Evolutionary conservation across 352 stramenopile genomes (phyloP), one percentile per base, ranked within the genome.

Genomic region (Phytophthora pisi): DNA sequence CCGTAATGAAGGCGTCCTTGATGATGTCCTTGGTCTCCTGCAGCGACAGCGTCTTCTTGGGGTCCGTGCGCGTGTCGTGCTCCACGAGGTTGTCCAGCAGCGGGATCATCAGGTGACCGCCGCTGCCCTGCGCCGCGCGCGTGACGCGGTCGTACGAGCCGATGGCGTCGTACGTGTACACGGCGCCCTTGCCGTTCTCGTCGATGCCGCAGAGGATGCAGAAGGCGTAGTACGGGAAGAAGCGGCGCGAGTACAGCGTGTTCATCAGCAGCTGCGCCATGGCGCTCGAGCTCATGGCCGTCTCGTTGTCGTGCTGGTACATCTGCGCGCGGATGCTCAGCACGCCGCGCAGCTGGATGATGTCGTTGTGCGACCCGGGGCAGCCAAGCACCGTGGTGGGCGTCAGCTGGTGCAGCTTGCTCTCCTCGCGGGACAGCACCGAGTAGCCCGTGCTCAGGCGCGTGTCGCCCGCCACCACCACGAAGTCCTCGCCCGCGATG

Each of bases 211-310:
- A 96, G 16, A 99, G 79, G 59, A 99, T 95, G 74, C 98, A 99
- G 77, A 99, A 99, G 31, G 96, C 91, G 76, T 99, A 99, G 83
- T 99, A 99, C 28, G 98, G 98, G 83, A 99, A 99, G 78, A 99
- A 99, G 38, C 98, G 90, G 20, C 91, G 86, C 80, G 95, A 97
- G 83, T 99, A 99, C 16, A 99, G 84, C 55, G 97, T 99, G 75
- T 98, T 99, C 66, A 93, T 94, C 34, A 99, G 83, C 82, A 99
- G 89, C 82, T 99, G 98, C 55, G 97, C 92, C 58, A 98, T 89
- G 30, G 89, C 92, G 38, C 92, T 84, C 26, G 94, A 97, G 30
- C 84, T 90, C 84, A 99, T 98, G 60, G 82, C 57, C 74, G 93
- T 96, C 30, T 90, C 92, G 73, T 99, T 98, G 86, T 99, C 96